Base-by-base conservation (phyloP, 106 monocot genomes). In the Allium fistulosum region DNA sequence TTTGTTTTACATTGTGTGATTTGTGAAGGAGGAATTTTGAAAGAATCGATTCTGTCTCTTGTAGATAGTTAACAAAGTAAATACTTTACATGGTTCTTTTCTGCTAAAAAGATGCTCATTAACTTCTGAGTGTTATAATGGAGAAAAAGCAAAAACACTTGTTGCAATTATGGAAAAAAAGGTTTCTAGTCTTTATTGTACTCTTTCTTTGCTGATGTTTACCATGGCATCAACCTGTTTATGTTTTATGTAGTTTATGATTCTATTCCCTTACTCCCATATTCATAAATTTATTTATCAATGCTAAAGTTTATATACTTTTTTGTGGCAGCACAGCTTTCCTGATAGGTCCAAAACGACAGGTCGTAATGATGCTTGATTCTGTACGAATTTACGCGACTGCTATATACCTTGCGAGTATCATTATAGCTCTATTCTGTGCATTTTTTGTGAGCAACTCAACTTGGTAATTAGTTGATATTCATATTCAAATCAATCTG, bases 311-410 rank as follows among this genome's bases (percentile, higher is more conserved):
- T 46, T 11, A 47, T 70, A 47, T 66, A 68, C 57, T 80, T 86
- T 85, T 86, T 65, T 76, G 60, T 86, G 88, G 80, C 92, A 97
- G 97, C 89, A 97, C 97, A 79, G 86, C 87, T 65, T 97, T 97
- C 77, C 86, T 97, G 11, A 89, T 97, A 67, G 97, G 97, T 56
- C 97, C 97, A 57, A 92, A 97, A 79, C 68, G 89, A 62, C 97
- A 97, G 72, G 47, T 97, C 46, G 71, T 62, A 17, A 90, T 97
- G 97, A 97, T 97, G 97, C 92, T 97, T 82, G 97, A 97, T 80
- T 87, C 97, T 65, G 92, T 92, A 6, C 84, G 92, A 16, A 92
- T 97, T 63, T 97, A 97, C 71, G 97, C 92, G 46, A 92, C 97
- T 62, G 89, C 97, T 15, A 68, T 90, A 62, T 97, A 85, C 70